These are phyloP conservation scores for Aurifilum marmelostoma DNA, from an alignment of 2,329 filamentous ascomycete genomes.

Conservation along the genomic window DNA sequence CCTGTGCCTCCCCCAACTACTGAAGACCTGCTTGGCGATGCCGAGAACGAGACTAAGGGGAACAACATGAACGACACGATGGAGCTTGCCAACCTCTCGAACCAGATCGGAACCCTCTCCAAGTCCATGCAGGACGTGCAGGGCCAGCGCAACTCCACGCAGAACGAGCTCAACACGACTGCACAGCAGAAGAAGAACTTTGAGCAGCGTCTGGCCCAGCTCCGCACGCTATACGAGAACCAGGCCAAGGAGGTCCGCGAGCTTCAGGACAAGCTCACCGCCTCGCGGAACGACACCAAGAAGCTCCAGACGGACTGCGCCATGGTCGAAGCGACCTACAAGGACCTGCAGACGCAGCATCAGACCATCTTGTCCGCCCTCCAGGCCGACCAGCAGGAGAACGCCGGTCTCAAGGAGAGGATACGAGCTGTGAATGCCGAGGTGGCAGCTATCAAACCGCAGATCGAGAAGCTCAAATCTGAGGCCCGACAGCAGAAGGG, in stretches of 20 bases:
- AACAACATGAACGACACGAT: slow-evolving; percentile 88
- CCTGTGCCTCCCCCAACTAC: slow-evolving; percentile 45
- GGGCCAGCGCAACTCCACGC: slow-evolving; percentile 74
- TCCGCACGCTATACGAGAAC: slow-evolving; percentile 87
- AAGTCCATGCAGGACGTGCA: slow-evolving; percentile 95
- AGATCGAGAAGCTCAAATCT: slow-evolving; percentile 89
- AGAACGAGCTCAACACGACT: slow-evolving; percentile 80
- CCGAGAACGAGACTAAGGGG: slow-evolving; percentile 71
- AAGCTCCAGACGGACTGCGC: slow-evolving; percentile 85
- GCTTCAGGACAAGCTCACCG: slow-evolving; percentile 79
- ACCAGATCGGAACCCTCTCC: slow-evolving; percentile 87
- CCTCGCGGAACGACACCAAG: slow-evolving; percentile 77
- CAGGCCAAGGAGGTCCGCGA: slow-evolving; percentile 85
- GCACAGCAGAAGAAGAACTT: slow-evolving; percentile 91
- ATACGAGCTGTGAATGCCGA: slow-evolving; percentile 83
- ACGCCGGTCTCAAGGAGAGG: slow-evolving; percentile 80
- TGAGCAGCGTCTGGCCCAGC: slow-evolving; percentile 83
- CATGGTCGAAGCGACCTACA: slow-evolving; percentile 76
- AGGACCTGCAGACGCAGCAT: slow-evolving; percentile 83
- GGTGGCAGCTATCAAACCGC: slow-evolving; percentile 81
- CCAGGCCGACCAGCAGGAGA: slow-evolving; percentile 88
- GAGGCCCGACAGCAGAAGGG: slow-evolving; percentile 96
- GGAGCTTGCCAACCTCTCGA: slow-evolving; percentile 93
- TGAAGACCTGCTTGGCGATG: slow-evolving; percentile 90
- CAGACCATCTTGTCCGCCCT: slow-evolving; percentile 74